Evolutionary conservation across 1,139 yeast species (phyloP), one percentile per base, ranked within the genome.

Genomic region (Scheffersomyces segobiensis): DNA sequence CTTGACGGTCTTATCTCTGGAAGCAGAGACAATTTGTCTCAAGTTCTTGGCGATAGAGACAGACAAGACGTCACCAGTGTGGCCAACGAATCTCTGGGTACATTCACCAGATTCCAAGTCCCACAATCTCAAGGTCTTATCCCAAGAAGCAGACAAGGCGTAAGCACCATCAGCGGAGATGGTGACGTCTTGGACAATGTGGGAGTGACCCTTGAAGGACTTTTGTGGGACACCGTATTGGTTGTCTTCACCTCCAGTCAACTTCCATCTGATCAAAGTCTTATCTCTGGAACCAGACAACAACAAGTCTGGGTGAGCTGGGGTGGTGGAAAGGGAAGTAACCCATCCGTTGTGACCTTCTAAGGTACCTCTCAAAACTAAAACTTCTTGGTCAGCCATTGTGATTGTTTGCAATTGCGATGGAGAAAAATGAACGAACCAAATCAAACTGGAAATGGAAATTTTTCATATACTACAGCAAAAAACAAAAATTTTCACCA

Each of bases 111-210:
- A 87, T 79, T 88, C 89, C 76, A 95, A 87, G 81, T 92, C 95
- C 99, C 99, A 95, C 78, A 95, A 90, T 88, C 98, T 96, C 81
- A 96, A 87, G 77, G 99, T 93, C 86, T 90, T 92, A 81, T 95
- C 99, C 99, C 99, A 95, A 75, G 99, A 96, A 75, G 97, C 98
- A 68, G 99, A 95, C 80, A 95, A 86, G 77, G 98, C 99, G 86
- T 88, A 95, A 77, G 91, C 89, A 82, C 99, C 99, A 80, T 96
- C 99, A 78, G 96, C 95, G 67, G 99, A 92, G 84, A 95, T 91
- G 78, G 96, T 91, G 79, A 93, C 96, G 79, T 95, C 99, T 85
- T 93, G 95, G 71, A 95, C 97, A 77, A 95, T 95, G 93, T 95
- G 99, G 72, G 97, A 89, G 92, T 95, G 99, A 77, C 99, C 99